Conservation (phyloP, 2,329 filamentous ascomycete genomes). For the Neopestalotiopsis sp. region DNA sequence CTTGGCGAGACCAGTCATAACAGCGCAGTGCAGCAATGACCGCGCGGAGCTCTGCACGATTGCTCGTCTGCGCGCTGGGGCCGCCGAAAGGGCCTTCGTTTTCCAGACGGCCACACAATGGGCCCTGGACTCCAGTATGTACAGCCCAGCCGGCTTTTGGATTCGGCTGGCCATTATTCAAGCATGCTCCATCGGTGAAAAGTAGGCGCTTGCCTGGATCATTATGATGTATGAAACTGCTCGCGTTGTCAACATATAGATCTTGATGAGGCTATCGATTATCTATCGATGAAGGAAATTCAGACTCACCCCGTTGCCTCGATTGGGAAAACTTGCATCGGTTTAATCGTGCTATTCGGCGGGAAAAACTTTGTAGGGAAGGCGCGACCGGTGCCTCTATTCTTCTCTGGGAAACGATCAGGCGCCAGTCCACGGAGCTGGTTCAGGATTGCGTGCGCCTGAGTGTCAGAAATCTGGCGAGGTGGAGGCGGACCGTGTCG, state of each 20-base stretch:
- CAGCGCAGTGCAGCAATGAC: constrained; percentile 54
- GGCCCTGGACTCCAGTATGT: constrained; percentile 28
- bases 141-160: constrained; percentile 48
- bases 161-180: constrained; percentile 44
- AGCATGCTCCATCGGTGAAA: constrained; percentile 51
- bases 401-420: constrained; percentile 17
- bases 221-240: constrained; percentile 33
- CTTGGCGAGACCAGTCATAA: constrained; percentile 47
- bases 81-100: constrained; percentile 45
- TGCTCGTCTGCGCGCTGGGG: constrained; percentile 46
- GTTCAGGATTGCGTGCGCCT: background rate
- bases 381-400: constrained; percentile 35
- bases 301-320: background rate
- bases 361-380: constrained; percentile 40
- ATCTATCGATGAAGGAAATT: background rate
- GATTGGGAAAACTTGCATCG: constrained; percentile 33
- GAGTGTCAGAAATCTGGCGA: background rate
- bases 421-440: background rate
- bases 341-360: constrained; percentile 24
- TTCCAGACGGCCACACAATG: constrained; percentile 44
- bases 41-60: constrained; percentile 61
- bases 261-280: background rate
- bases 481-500: background rate
- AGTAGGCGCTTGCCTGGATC: constrained; percentile 42
- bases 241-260: background rate